A percentile compares a stretch with the other conserved stretches of the same genome.
These are phyloP conservation scores for Penicillium sp. DNA, from an alignment of 2,329 filamentous ascomycete genomes.

Conservation along the genomic window DNA sequence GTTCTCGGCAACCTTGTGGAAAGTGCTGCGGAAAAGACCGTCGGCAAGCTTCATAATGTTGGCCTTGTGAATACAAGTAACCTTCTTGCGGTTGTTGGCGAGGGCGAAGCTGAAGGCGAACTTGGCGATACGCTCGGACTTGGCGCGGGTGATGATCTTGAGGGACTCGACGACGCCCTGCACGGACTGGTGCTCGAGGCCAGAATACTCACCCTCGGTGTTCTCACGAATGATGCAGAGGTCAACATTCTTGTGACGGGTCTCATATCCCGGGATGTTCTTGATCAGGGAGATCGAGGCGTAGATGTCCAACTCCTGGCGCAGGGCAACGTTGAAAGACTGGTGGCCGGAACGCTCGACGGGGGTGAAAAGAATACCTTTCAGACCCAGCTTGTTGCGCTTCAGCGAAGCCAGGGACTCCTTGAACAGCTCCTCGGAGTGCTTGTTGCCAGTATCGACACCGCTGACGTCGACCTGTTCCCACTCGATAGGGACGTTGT, in stretches of 20 bases:
- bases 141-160: constrained; percentile 99
- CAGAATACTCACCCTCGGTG: constrained; percentile 99
- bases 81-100: constrained; percentile 98
- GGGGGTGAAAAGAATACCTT: constrained; percentile 97
- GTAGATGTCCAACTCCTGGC: constrained; percentile 99
- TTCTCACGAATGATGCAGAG: constrained; percentile 99
- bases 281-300: constrained; percentile 97
- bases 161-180: constrained; percentile 95
- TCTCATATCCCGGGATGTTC: constrained; percentile 98
- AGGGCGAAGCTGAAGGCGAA: constrained; percentile 98
- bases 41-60: constrained; percentile 99
- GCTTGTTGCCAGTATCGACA: constrained; percentile 78
- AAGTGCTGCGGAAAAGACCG: constrained; percentile 96
- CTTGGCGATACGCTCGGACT: constrained; percentile 98
- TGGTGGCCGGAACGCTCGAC: constrained; percentile 96
- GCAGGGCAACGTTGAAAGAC: constrained; percentile 98
- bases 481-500: constrained; percentile 98
- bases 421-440: constrained; percentile 91
- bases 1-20: constrained; percentile 88
- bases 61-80: constrained; percentile 99
- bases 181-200: constrained; percentile 97
- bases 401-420: constrained; percentile 93
- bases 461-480: constrained; percentile 96
- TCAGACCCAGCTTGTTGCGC: constrained; percentile 98
- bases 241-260: constrained; percentile 94